Evolutionary conservation across 208 protist species (phyloP).

Genomic region (Phytomonas serpens): DNA sequence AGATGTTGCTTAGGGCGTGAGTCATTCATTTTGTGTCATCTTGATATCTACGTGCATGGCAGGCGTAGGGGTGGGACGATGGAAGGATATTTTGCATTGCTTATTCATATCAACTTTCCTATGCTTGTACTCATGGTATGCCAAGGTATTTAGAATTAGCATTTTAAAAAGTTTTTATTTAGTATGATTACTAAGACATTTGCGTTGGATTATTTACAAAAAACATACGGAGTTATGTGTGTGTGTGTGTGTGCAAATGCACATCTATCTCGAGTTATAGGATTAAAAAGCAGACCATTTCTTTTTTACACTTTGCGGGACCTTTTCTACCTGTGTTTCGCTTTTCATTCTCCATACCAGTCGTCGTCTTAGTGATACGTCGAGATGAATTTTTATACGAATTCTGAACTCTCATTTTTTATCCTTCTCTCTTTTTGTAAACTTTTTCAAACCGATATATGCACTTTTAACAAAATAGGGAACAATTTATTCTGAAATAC

Average conservation of each 20-base stretch:
- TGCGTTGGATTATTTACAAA: not conserved
- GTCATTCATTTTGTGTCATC: not conserved
- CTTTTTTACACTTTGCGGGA: not conserved
- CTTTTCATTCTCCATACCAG: slow-evolving; percentile 7
- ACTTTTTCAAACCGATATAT: not conserved
- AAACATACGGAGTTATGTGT: slow-evolving; percentile 3
- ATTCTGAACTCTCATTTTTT: slow-evolving; percentile 5
- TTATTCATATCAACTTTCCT: not conserved
- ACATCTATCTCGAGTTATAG: not conserved
- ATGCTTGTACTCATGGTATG: slow-evolving; percentile 7
- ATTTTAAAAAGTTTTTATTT: not conserved
- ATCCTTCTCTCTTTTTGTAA: slow-evolving; percentile 4
- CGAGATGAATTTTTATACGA: not conserved
- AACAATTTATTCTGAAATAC: not conserved
- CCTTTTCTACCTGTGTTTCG: slow-evolving; percentile 1
- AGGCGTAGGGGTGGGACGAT: not conserved
- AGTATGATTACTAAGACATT: not conserved
- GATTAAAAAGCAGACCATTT: not conserved
- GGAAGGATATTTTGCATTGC: not conserved
- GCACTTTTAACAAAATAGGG: not conserved
- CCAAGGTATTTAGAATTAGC: slow-evolving; percentile 5
- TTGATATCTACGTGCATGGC: not conserved
- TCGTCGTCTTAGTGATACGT: not conserved
- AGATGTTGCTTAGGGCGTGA: not conserved
- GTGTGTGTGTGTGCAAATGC: slow-evolving; percentile 8